These are phyloP conservation scores for Xylariaceae sp. DNA, from an alignment of 2,329 filamentous ascomycete genomes.

Conservation along the genomic window DNA sequence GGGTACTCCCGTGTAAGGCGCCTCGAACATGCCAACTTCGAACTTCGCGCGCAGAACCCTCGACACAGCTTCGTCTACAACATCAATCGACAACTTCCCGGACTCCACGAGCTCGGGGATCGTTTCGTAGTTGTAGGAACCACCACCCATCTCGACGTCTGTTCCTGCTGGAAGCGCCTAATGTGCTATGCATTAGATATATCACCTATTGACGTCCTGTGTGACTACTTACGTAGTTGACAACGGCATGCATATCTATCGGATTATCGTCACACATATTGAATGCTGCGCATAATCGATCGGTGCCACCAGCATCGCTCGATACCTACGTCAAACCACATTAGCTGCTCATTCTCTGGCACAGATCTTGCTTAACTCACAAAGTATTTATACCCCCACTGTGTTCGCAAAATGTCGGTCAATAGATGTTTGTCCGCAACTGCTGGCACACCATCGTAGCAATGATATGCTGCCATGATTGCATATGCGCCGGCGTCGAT, in stretches of 20 bases:
- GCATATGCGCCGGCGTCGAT: slow-evolving; percentile 64
- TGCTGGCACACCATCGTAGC: slow-evolving; percentile 67
- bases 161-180: slow-evolving; percentile 63
- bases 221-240: slow-evolving; percentile 44
- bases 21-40: slow-evolving; percentile 65
- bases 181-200: slow-evolving; percentile 3
- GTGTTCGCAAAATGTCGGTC: slow-evolving; percentile 63
- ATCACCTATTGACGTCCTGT: neutral
- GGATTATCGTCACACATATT: slow-evolving; percentile 57
- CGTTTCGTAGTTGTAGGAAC: slow-evolving; percentile 64
- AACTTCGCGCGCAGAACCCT: slow-evolving; percentile 66
- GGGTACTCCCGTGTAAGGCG: slow-evolving; percentile 58
- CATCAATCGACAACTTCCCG: slow-evolving; percentile 54
- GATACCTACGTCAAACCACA: slow-evolving; percentile 36
- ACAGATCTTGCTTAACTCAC: slow-evolving; percentile 34
- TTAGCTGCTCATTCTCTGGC: slow-evolving; percentile 14
- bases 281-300: slow-evolving; percentile 62
- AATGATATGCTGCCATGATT: slow-evolving; percentile 73
- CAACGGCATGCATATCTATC: slow-evolving; percentile 63
- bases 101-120: slow-evolving; percentile 62
- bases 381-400: slow-evolving; percentile 72
- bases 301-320: slow-evolving; percentile 66
- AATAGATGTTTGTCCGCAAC: slow-evolving; percentile 63
- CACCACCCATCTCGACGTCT: slow-evolving; percentile 74
- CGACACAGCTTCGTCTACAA: slow-evolving; percentile 64